Evolutionary conservation across 305 asterid species (phyloP).

Genomic region (Fraxinus albicans): DNA sequence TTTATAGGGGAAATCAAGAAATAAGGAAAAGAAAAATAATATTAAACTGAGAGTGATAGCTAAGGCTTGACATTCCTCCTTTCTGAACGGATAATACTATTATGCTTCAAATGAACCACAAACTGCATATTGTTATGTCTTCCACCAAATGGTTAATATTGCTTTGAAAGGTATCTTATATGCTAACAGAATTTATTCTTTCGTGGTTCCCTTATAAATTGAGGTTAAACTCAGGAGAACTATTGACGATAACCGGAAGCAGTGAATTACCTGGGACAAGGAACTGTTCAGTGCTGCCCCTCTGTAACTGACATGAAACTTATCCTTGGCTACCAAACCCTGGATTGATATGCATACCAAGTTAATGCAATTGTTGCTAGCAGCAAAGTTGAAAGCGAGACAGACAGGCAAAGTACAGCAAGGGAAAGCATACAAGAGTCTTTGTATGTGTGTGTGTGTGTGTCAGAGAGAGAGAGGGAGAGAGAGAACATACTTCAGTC

Average conservation of each 20-base stretch:
- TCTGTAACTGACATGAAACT: conserved; percentile 87
- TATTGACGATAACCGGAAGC: not conserved
- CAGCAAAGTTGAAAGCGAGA: not conserved
- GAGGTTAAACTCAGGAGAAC: not conserved
- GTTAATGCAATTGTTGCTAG: conserved; percentile 15
- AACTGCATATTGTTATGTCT: not conserved
- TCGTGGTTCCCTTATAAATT: not conserved
- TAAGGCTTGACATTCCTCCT: conserved; percentile 1
- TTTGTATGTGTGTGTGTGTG: not conserved
- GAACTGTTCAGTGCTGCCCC: conserved; percentile 89
- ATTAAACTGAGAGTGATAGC: not conserved
- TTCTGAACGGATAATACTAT: not conserved
- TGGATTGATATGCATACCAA: conserved; percentile 25
- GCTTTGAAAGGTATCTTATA: not conserved
- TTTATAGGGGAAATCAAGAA: not conserved
- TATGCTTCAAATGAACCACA: not conserved
- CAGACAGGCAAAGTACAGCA: not conserved
- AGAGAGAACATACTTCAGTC: conserved; percentile 61
- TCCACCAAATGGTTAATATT: not conserved
- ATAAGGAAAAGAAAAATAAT: not conserved
- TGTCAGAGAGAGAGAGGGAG: not conserved
- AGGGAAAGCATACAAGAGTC: not conserved
- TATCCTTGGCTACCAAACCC: conserved; percentile 98
- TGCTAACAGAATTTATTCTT: not conserved
- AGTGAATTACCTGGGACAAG: conserved; percentile 73